Evolutionary conservation across 2,329 filamentous ascomycete genomes (phyloP).

Genomic region (Cercospora canescens): DNA sequence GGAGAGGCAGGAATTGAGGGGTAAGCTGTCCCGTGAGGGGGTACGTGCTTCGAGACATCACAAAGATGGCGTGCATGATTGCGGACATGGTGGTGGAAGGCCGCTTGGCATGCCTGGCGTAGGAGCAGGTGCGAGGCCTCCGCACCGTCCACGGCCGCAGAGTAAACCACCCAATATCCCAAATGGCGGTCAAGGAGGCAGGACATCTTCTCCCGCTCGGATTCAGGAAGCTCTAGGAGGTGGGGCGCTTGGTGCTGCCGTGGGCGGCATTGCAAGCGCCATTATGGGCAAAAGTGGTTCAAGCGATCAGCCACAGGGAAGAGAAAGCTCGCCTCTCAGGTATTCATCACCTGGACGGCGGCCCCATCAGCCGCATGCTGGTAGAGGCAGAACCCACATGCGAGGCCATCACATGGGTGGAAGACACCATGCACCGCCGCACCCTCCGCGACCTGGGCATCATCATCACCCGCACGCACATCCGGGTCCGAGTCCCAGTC

Average conservation of each 20-base stretch:
- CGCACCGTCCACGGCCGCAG: slow-evolving; percentile 39
- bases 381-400: background rate
- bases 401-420: background rate
- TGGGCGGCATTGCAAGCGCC: slow-evolving; percentile 65
- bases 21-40: slow-evolving; percentile 75
- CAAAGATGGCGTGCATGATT: slow-evolving; percentile 81
- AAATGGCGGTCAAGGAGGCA: slow-evolving; percentile 32
- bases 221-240: slow-evolving; percentile 62
- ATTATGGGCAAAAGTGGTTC: slow-evolving; percentile 30
- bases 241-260: slow-evolving; percentile 66
- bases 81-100: slow-evolving; percentile 82
- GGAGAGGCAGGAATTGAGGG: slow-evolving; percentile 67
- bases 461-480: background rate
- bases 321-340: background rate
- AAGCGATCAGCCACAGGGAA: background rate
- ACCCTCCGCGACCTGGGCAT: background rate
- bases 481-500: background rate
- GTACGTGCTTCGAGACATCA: slow-evolving; percentile 80
- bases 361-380: background rate
- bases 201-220: slow-evolving; percentile 24
- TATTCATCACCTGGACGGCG: background rate
- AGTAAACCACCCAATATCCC: slow-evolving; percentile 38
- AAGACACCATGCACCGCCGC: background rate
- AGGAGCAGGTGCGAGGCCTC: slow-evolving; percentile 36
- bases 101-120: slow-evolving; percentile 74